Evolutionary conservation across 495 filamentous ascomycete genomes (phyloP), one percentile per base, ranked within the genome.

Genomic region (Annulohypoxylon maeteangense): DNA sequence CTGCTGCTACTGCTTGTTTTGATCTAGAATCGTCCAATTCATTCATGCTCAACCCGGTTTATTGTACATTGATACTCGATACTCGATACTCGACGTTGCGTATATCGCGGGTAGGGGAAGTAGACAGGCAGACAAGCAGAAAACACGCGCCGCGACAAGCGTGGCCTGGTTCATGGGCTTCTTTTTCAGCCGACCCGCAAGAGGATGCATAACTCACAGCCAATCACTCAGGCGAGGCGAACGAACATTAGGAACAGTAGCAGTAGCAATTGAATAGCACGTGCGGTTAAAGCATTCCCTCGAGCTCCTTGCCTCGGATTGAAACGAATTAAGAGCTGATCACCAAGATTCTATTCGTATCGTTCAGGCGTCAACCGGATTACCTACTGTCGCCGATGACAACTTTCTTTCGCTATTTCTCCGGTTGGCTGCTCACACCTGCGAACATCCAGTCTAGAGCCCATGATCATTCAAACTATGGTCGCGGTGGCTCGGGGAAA

Each of bases 61-160:
- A 25, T 54, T 54, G 27, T 34, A 31, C 48, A n/a, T 53, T n/a
- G 25, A 53, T 50, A 51, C 23, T 14, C 8, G 20, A 25, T 48
- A 31, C 50, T 22, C n/a, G 50, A 54, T 51, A 51, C 23, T 27
- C 22, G 20, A 25, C 59, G 64, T 70, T 74, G 66, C 71, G 66
- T 70, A 70, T 74, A 70, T 74, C 71, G 71, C 71, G 71, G 71
- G 62, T 74, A 70, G 51, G 50, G 42, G 20, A 20, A 20, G n/a
- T 8, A 20, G 18, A 10, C 16, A 25, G 42, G 42, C 22, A 48
- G 20, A 48, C 20, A 23, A 48, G 45, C 27, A 62, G 53, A 22
- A 71, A 59, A 70, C 56, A 70, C 67, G 63, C 71, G 62, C 62
- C 67, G 71, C 71, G 67, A 67, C 71, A 74, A 74, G 71, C 58